Percentiles rank a stretch among this genome's conserved stretches.
Conservation (phyloP, 768 basidiomycete species). For the Albatrellus ellisii region DNA sequence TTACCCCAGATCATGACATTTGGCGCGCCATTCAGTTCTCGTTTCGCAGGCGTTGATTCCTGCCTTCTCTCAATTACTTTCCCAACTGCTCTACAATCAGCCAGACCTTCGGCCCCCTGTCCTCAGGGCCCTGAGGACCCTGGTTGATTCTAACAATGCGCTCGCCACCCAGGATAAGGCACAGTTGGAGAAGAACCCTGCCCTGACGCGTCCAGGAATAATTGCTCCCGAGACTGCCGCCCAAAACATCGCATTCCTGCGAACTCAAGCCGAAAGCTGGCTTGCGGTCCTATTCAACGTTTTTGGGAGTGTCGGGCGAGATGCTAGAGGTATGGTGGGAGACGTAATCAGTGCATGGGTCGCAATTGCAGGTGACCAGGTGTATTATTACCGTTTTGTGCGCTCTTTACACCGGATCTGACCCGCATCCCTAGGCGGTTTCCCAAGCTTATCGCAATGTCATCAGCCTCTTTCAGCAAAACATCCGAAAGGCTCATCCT, state of each 20-base stretch:
- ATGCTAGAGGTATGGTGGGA: constrained; percentile 63
- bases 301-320: constrained; percentile 75
- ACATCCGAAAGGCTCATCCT: constrained; percentile 31
- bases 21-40: not conserved
- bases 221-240: constrained; percentile 46
- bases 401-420: not conserved
- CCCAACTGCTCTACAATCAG: constrained; percentile 87
- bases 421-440: constrained; percentile 40
- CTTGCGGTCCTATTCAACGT: constrained; percentile 93
- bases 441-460: constrained; percentile 76
- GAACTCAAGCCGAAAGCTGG: constrained; percentile 80
- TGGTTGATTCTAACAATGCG: constrained; percentile 70
- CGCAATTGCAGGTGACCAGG: constrained; percentile 61
- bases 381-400: constrained; percentile 20
- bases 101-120: constrained; percentile 72
- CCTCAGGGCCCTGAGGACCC: constrained; percentile 63
- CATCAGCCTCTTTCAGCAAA: constrained; percentile 52
- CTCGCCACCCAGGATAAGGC: constrained; percentile 29
- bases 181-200: constrained; percentile 16
- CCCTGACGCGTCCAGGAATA: constrained; percentile 17
- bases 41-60: constrained; percentile 53
- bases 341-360: constrained; percentile 86
- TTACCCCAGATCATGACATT: not conserved
- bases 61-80: constrained; percentile 78
- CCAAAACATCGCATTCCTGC: constrained; percentile 59